Percentiles rank a stretch among this genome's conserved stretches.
These are phyloP conservation scores for Cairneyella variabilis DNA, from an alignment of 495 filamentous ascomycete genomes.

Conservation along the genomic window DNA sequence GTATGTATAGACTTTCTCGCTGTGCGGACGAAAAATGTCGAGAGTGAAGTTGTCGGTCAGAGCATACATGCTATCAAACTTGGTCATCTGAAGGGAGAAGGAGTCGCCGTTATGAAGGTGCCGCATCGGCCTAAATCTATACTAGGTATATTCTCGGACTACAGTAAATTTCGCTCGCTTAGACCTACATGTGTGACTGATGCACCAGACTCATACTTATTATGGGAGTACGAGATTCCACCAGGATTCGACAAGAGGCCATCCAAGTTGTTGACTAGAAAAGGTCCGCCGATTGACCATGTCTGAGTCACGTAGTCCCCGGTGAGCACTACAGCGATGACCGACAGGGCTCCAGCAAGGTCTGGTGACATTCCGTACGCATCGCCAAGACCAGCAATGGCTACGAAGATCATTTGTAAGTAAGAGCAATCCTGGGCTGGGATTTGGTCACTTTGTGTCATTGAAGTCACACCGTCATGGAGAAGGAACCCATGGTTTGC, in stretches of 20 bases:
- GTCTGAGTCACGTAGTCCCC: conserved; percentile 29
- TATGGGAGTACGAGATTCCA: conserved; percentile 10
- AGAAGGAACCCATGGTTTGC: conserved; percentile 53
- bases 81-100: not conserved
- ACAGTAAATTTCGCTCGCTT: too few species aligned
- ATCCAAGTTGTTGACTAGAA: not conserved
- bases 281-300: conserved; percentile 17
- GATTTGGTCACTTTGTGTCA: conserved; percentile 13
- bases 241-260: conserved; percentile 8
- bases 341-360: conserved; percentile 42
- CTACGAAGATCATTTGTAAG: not conserved
- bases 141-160: too few species aligned
- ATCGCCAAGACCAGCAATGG: conserved; percentile 12
- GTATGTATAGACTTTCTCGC: not conserved
- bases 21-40: conserved; percentile 7
- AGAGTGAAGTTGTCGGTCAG: conserved; percentile 4
- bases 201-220: conserved; percentile 13
- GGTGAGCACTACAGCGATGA: conserved; percentile 47
- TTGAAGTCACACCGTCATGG: conserved; percentile 40
- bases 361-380: conserved; percentile 49
- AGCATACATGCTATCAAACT: conserved; percentile 8
- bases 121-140: conserved; percentile 8
- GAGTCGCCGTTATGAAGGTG: conserved; percentile 5
- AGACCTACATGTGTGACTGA: conserved; percentile 3
- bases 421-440: not conserved